Evolutionary conservation across 2,329 filamentous ascomycete genomes (phyloP), one percentile per base, ranked within the genome.

Genomic region (Leptoxyphium fumago): DNA sequence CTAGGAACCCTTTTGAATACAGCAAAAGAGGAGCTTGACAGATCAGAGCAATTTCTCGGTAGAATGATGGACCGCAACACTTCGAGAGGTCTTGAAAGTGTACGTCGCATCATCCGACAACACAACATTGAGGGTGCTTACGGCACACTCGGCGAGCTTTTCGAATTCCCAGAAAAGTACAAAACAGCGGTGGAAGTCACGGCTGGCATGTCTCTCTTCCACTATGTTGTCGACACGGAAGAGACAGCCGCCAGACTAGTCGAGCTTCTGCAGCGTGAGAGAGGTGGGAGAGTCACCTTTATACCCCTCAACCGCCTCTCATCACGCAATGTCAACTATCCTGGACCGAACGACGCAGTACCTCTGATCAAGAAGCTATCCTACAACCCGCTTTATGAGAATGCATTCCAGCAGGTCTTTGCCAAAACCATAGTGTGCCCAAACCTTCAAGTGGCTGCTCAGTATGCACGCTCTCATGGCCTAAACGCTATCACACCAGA

Each of bases 391-490:
- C 71, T 68, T 48, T 95, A 81, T 53, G 85, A 93, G 46, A 82
- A 78, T 54, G 91, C 91, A 0, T 91, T 98, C 61, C 80, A 84
- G 58, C 88, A 95, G 59, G 86, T 98, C 1, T 98, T 98, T 64
- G 91, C 88, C 40, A 93, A 86, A 63, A 91, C 86, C 0, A 86
- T 98, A 43, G 82, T 98, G 45, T 96, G 91, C 53, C 88, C 89
- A 2, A 94, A 86, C 52, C 68, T 98, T 49, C 77, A 84, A 41
- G 77, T 94, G 46, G 91, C 88, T 40, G 78, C 83, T 10, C 87
- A 95, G 58, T 95, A 95, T 60, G 85, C 91, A 17, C 78, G 89
- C 56, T 94, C 84, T 55, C 89, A 96, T 56, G 84, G 84, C 14
- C 80, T 96, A 18, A 87, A 87, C 55, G 88, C 86, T 29, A 94